Evolutionary conservation across 768 basidiomycete genomes (phyloP).

Genomic region (Xerocomellus amylosporus): DNA sequence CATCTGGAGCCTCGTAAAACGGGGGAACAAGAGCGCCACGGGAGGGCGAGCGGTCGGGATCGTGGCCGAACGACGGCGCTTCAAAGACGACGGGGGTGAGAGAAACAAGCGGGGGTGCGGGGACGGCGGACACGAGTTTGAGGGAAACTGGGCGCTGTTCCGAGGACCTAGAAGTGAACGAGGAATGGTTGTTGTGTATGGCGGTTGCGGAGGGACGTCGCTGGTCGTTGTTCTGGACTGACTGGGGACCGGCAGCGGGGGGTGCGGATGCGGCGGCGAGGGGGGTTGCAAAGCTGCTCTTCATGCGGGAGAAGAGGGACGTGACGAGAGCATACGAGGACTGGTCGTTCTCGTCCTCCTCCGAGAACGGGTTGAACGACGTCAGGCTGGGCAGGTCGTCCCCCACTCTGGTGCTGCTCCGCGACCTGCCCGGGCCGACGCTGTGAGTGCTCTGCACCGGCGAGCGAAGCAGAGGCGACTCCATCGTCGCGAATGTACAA

Average conservation of each 20-base stretch:
- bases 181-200: constrained; percentile 45
- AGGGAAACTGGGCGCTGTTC: constrained; percentile 62
- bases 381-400: constrained; percentile 74
- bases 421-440: constrained; percentile 53
- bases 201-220: constrained; percentile 56
- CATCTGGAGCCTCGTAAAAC: constrained; percentile 51
- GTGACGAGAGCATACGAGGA: constrained; percentile 83
- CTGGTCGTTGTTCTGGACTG: constrained; percentile 41
- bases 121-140: constrained; percentile 46
- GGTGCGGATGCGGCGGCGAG: constrained; percentile 49
- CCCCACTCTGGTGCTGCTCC: constrained; percentile 53
- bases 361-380: constrained; percentile 89
- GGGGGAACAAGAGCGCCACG: constrained; percentile 51
- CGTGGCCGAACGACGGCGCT: constrained; percentile 63
- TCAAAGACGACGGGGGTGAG: constrained; percentile 84
- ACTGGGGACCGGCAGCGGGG: constrained; percentile 31
- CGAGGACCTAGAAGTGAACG: constrained; percentile 44
- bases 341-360: constrained; percentile 88
- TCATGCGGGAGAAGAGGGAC: constrained; percentile 77
- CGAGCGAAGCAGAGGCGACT: constrained; percentile 31
- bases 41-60: constrained; percentile 59
- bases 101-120: constrained; percentile 81
- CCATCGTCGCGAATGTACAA: constrained; percentile 24
- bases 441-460: constrained; percentile 33
- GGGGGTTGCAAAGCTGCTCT: constrained; percentile 71